Evolutionary conservation across 106 monocot genomes (phyloP).

Genomic region (Allium cepa): DNA sequence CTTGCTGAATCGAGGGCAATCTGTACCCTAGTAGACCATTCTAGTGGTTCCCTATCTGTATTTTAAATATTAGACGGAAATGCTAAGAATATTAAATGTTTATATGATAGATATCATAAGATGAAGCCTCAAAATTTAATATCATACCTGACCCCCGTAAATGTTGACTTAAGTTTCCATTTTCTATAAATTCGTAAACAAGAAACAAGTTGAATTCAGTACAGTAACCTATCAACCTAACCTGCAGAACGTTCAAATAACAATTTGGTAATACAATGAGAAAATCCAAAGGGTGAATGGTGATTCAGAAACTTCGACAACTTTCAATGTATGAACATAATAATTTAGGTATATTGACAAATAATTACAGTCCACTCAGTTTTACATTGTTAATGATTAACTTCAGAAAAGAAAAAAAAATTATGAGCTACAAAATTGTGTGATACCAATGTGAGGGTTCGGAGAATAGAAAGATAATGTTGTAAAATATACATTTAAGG

Average conservation of each 20-base stretch:
- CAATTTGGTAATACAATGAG: not conserved
- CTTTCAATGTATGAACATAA: too few relatives aligned
- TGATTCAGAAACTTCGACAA: too few relatives aligned
- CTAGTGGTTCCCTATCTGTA: conserved; percentile 29
- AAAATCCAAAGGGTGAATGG: too few relatives aligned
- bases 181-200: conserved; percentile 53
- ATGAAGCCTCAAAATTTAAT: not conserved
- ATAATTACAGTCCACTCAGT: too few relatives aligned
- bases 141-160: conserved; percentile 34
- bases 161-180: conserved; percentile 53
- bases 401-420: too few relatives aligned
- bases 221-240: conserved; percentile 54
- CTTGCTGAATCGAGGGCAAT: conserved; percentile 64
- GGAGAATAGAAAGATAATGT: not conserved
- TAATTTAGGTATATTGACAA: too few relatives aligned
- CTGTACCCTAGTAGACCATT: conserved; percentile 50
- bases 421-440: too few relatives aligned
- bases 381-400: too few relatives aligned
- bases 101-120: not conserved
- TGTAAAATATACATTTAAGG: not conserved
- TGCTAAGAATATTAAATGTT: conserved; percentile 1
- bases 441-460: not conserved
- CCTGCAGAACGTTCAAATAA: conserved; percentile 24
- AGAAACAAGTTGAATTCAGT: conserved; percentile 30
- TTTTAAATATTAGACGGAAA: not conserved